These are phyloP conservation scores for Termitomyces sp. DNA, from an alignment of 768 basidiomycete genomes.

Conservation along the genomic window DNA sequence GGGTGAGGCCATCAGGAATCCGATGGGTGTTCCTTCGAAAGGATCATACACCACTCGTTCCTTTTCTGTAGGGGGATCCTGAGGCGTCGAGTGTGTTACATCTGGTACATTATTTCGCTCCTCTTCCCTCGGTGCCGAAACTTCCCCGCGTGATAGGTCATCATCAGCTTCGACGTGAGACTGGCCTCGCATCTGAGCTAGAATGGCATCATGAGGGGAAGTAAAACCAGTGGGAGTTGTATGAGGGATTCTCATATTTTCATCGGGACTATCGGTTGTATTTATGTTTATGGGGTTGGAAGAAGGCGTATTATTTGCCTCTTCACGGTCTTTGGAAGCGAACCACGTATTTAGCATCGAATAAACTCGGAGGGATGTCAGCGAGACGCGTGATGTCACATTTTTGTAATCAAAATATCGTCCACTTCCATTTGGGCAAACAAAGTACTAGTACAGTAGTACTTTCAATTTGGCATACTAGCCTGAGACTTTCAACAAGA, in stretches of 20 bases:
- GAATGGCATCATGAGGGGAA: slow-evolving; percentile 60
- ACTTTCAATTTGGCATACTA: no score
- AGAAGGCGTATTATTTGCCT: background rate
- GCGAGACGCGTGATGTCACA: background rate
- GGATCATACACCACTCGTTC: slow-evolving; percentile 33
- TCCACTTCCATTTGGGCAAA: no score
- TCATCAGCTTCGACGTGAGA: slow-evolving; percentile 12
- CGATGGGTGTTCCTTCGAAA: slow-evolving; percentile 40
- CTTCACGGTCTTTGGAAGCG: background rate
- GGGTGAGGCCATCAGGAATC: slow-evolving; percentile 24
- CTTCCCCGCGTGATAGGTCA: slow-evolving; percentile 7
- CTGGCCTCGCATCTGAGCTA: slow-evolving; percentile 44
- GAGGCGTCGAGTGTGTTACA: background rate
- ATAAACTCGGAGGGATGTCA: background rate
- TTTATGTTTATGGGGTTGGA: background rate
- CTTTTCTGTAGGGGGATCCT: slow-evolving; percentile 2
- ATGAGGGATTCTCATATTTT: background rate
- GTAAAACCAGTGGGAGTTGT: slow-evolving; percentile 17
- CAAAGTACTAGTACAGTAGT: no score
- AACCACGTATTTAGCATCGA: slow-evolving; percentile 1
- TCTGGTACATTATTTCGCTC: slow-evolving; percentile 1
- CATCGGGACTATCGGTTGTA: background rate
- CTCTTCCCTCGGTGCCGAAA: background rate
- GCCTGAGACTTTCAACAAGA: no score
- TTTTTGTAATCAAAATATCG: background rate